phyloP scores from a whole-genome alignment of 2,329 filamentous ascomycete genomes.

The Macrophomina pseudophaseolina region DNA sequence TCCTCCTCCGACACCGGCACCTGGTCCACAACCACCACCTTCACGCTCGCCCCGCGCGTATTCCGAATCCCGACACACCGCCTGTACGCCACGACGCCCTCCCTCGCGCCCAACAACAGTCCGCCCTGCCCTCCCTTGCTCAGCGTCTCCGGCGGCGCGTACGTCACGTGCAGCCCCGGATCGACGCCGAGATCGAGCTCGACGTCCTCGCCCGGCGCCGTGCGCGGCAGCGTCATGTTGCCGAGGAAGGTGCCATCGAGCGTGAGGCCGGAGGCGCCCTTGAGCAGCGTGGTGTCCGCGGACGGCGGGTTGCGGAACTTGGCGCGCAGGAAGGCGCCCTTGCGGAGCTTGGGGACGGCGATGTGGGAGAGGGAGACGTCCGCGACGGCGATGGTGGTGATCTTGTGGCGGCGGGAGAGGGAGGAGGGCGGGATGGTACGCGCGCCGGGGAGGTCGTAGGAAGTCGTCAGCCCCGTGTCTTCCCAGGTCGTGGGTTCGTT shows the following conservation, averaged over 20 bases:
- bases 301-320: conserved; percentile 61
- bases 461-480: conserved; percentile 64
- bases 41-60: conserved; percentile 49
- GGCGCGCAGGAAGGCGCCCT: conserved; percentile 65
- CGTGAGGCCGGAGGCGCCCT: conserved; percentile 62
- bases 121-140: conserved; percentile 50
- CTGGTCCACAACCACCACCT: conserved; percentile 63
- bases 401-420: conserved; percentile 53
- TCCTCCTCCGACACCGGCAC: conserved; percentile 68
- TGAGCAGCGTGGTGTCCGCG: conserved; percentile 56
- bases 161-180: conserved; percentile 60
- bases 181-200: conserved; percentile 64
- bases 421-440: conserved; percentile 61
- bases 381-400: conserved; percentile 60
- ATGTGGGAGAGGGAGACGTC: conserved; percentile 61
- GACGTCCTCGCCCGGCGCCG: conserved; percentile 61
- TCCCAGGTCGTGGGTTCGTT: conserved; percentile 47
- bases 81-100: conserved; percentile 57
- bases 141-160: conserved; percentile 60
- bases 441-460: conserved; percentile 64
- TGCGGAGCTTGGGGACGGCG: conserved; percentile 65
- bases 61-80: conserved; percentile 59
- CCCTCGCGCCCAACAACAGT: conserved; percentile 44
- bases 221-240: conserved; percentile 60
- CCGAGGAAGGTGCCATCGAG: conserved; percentile 69